Evolutionary conservation across 345 rosid genomes (phyloP).

Genomic region (Sisymbrium altissimum): DNA sequence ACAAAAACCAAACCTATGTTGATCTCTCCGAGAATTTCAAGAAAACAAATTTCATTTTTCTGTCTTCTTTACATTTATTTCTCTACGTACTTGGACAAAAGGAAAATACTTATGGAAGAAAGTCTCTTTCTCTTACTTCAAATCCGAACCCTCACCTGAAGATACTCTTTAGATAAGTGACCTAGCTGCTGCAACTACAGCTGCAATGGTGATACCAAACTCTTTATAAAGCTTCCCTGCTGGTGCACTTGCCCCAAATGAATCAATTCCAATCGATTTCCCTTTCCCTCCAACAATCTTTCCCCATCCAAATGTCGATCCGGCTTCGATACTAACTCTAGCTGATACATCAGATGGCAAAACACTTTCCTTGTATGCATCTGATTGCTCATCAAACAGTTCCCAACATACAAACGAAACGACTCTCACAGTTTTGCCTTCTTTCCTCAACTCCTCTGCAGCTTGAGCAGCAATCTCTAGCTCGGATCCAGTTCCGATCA

Average conservation of each 20-base stretch:
- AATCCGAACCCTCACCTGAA: background rate
- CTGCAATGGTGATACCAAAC: constrained; percentile 67
- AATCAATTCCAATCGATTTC: constrained; percentile 75
- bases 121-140: background rate
- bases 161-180: constrained; percentile 34
- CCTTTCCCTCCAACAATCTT: constrained; percentile 76
- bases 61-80: background rate
- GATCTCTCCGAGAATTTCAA: background rate
- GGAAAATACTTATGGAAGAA: background rate
- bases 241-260: constrained; percentile 95
- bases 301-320: constrained; percentile 84
- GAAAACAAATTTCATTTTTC: background rate
- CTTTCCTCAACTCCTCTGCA: constrained; percentile 67
- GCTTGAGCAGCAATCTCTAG: constrained; percentile 72
- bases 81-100: background rate
- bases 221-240: constrained; percentile 82
- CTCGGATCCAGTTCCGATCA: constrained; percentile 95
- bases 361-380: constrained; percentile 83
- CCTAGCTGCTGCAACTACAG: constrained; percentile 75
- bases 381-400: constrained; percentile 73
- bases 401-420: constrained; percentile 92
- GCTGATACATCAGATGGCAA: constrained; percentile 70
- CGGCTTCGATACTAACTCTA: constrained; percentile 93
- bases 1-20: background rate
- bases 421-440: constrained; percentile 75